These are phyloP conservation scores for Yamadazyma jaroonii DNA, from an alignment of 1,139 yeast genomes.

Conservation along the genomic window DNA sequence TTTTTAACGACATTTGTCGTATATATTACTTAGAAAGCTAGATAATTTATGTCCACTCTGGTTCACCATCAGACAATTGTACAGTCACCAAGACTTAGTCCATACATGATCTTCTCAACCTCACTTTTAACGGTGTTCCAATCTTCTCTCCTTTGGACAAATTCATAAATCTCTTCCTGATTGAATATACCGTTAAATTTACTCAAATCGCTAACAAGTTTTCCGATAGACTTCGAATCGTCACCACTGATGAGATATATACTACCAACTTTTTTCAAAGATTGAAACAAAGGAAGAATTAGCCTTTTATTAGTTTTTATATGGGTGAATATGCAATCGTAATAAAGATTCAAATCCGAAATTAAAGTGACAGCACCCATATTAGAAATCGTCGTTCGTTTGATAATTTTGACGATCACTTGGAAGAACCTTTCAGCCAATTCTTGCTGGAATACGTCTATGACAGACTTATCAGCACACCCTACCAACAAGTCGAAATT, in stretches of 20 bases:
- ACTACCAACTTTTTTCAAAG: slow-evolving; percentile 82
- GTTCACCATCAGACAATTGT: too few relatives aligned
- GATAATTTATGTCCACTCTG: too few relatives aligned
- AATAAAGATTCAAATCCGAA: slow-evolving; percentile 71
- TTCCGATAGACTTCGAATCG: slow-evolving; percentile 82
- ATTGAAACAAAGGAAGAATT: slow-evolving; percentile 73
- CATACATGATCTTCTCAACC: slow-evolving; percentile 95
- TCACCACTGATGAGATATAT: slow-evolving; percentile 73
- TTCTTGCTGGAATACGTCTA: slow-evolving; percentile 93
- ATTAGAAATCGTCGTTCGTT: slow-evolving; percentile 66
- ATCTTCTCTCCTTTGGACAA: slow-evolving; percentile 83
- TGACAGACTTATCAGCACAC: slow-evolving; percentile 81
- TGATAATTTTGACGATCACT: slow-evolving; percentile 68
- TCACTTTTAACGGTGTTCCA: slow-evolving; percentile 75
- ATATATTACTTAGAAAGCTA: too few relatives aligned
- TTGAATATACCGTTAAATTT: slow-evolving; percentile 86
- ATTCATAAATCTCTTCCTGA: slow-evolving; percentile 91
- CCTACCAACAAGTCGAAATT: slow-evolving; percentile 77
- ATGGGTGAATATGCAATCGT: slow-evolving; percentile 61
- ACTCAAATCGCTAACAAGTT: slow-evolving; percentile 76
- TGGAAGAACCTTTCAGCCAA: slow-evolving; percentile 85
- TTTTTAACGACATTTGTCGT: background rate
- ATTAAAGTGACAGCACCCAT: slow-evolving; percentile 81
- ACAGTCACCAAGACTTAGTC: slow-evolving; percentile 74
- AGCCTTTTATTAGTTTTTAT: slow-evolving; percentile 61